Conservation (phyloP, 176 grass and related monocot species). For the Oryza meyeriana region DNA sequence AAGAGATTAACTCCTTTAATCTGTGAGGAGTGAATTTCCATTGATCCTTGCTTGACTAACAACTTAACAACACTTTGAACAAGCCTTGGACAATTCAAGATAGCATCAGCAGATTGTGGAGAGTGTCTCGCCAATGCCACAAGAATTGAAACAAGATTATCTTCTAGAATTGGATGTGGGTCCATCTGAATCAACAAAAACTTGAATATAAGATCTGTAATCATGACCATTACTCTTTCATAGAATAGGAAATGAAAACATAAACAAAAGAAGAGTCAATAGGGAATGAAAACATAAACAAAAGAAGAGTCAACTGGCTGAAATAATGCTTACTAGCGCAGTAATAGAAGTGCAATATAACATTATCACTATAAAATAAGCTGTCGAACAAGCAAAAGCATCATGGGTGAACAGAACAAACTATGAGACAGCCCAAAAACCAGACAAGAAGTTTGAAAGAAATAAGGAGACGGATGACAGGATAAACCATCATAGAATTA, state of each 20-base stretch:
- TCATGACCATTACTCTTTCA: not conserved
- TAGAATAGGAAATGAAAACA: conserved; percentile 7
- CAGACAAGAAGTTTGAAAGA: not conserved
- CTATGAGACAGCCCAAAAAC: not conserved
- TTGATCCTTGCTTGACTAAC: conserved; percentile 53
- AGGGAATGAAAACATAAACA: conserved; percentile 14
- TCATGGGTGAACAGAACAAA: not conserved
- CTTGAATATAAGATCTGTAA: conserved; percentile 29
- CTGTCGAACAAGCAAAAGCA: not conserved
- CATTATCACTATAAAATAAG: not conserved
- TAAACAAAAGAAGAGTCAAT: not conserved
- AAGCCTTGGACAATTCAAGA: conserved; percentile 74
- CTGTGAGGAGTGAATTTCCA: conserved; percentile 50
- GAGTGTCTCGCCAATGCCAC: conserved; percentile 90
- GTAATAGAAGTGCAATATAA: not conserved
- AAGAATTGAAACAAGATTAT: conserved; percentile 77
- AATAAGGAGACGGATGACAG: not conserved
- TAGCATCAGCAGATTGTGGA: conserved; percentile 73
- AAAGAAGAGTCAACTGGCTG: not conserved
- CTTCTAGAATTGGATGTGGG: conserved; percentile 63
- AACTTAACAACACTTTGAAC: conserved; percentile 71
- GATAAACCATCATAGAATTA: not conserved
- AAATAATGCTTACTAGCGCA: not conserved
- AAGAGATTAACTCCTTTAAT: conserved; percentile 72
- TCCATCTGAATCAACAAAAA: conserved; percentile 73